These are phyloP conservation scores for Lachnellula hyalina DNA, from an alignment of 2,329 filamentous ascomycete genomes.

Conservation along the genomic window DNA sequence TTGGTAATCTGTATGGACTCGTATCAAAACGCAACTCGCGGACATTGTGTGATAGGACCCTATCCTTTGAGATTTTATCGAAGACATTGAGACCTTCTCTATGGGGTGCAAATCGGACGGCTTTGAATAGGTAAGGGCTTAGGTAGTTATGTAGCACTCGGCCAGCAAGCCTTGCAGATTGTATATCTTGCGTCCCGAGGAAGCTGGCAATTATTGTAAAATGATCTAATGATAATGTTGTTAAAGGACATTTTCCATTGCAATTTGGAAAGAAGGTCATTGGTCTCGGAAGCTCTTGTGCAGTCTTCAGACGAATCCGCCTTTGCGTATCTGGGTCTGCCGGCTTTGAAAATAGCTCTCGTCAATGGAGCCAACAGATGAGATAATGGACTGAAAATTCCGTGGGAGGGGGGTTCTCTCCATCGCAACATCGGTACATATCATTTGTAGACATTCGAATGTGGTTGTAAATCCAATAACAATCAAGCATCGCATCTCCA, in stretches of 20 bases:
- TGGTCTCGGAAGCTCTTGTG: neutral
- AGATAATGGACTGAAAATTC: no score
- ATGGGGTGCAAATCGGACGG: constrained; percentile 1
- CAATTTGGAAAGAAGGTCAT: neutral
- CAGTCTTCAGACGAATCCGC: no score
- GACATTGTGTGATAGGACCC: neutral
- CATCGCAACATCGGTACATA: no score
- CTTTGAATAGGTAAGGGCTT: constrained; percentile 8
- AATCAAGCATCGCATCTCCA: no score
- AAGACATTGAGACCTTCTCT: neutral
- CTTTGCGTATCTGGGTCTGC: no score
- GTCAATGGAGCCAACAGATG: no score
- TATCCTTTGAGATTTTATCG: neutral
- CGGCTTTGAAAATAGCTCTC: no score
- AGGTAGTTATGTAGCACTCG: constrained; percentile 7
- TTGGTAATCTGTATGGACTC: neutral
- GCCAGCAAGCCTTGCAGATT: constrained; percentile 6
- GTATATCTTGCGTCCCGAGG: constrained; percentile 2
- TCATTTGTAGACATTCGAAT: no score
- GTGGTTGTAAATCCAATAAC: no score
- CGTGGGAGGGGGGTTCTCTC: no score
- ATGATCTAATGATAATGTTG: constrained; percentile 3
- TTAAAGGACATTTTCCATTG: neutral
- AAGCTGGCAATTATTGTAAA: constrained; percentile 5
- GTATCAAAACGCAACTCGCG: neutral